Evolutionary conservation across 1,139 yeast genomes (phyloP).

Genomic region (Saccharomyces pastorianus): DNA sequence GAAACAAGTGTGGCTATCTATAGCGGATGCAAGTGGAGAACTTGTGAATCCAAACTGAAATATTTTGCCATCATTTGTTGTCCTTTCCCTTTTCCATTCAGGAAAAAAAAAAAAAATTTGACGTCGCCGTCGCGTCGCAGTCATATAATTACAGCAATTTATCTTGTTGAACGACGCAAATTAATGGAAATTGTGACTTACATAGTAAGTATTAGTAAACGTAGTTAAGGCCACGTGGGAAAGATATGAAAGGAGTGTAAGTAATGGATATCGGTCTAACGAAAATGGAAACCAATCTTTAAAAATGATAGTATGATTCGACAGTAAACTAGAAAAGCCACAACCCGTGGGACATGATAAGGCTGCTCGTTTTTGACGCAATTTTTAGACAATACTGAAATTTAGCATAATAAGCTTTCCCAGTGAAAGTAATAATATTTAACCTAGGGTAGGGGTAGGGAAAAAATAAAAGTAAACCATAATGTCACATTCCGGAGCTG

Average conservation of each 20-base stretch:
- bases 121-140: conserved; percentile 1
- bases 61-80: background rate
- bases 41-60: background rate
- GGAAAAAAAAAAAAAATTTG: background rate
- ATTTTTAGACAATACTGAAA: background rate
- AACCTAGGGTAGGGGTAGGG: background rate
- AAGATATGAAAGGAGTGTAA: background rate
- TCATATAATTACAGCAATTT: background rate
- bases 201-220: background rate
- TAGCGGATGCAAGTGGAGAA: background rate
- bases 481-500: conserved; percentile 51
- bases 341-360: background rate
- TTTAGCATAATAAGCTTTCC: background rate
- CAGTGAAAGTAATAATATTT: background rate
- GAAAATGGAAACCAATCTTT: background rate
- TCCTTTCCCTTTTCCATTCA: background rate
- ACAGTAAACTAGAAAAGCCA: background rate
- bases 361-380: background rate
- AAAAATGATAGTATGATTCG: background rate
- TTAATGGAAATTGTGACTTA: background rate
- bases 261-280: background rate
- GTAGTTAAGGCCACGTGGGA: background rate
- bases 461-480: background rate
- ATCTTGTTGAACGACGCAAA: background rate
- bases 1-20: background rate